These are phyloP conservation scores for Fusarium heterosporum DNA, from an alignment of 2,329 filamentous ascomycete genomes.

Conservation along the genomic window DNA sequence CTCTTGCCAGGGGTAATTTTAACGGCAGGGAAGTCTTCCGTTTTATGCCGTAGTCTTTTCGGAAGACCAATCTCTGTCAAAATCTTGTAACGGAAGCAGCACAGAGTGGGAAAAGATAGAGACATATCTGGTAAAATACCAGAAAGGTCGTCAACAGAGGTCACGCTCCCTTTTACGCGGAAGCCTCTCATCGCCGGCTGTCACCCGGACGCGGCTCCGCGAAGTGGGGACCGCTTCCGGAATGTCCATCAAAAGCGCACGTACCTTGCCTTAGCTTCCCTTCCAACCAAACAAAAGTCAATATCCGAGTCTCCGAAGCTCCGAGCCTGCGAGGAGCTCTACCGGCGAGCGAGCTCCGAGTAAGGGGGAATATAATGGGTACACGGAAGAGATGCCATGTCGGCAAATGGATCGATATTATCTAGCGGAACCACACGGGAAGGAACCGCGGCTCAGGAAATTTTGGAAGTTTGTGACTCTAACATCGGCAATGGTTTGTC, in stretches of 20 bases:
- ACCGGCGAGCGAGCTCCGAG: conserved; percentile 23
- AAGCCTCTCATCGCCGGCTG: conserved; percentile 1
- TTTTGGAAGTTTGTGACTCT: conserved; percentile 2
- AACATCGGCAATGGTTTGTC: neutral
- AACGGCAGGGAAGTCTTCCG: neutral
- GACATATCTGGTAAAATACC: neutral
- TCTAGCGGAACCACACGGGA: conserved; percentile 21
- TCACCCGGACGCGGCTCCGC: conserved; percentile 37
- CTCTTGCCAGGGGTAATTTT: conserved; percentile 5
- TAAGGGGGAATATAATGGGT: conserved; percentile 13
- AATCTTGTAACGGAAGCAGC: neutral
- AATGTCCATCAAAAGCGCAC: conserved; percentile 4
- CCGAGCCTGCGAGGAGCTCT: conserved; percentile 28
- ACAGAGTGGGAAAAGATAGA: accelerated
- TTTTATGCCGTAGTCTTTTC: neutral
- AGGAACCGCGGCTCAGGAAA: conserved; percentile 1
- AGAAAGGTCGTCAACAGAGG: neutral
- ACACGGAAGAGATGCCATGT: conserved; percentile 32
- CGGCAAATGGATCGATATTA: conserved; percentile 10
- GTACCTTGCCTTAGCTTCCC: conserved; percentile 16
- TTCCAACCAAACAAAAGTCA: neutral
- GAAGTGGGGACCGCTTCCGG: conserved; percentile 21
- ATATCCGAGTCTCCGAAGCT: conserved; percentile 43
- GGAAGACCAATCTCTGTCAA: neutral
- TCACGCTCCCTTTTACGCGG: neutral